Evolutionary conservation across 2,329 filamentous ascomycete species (phyloP).

Genomic region (Monilinia fructigena): DNA sequence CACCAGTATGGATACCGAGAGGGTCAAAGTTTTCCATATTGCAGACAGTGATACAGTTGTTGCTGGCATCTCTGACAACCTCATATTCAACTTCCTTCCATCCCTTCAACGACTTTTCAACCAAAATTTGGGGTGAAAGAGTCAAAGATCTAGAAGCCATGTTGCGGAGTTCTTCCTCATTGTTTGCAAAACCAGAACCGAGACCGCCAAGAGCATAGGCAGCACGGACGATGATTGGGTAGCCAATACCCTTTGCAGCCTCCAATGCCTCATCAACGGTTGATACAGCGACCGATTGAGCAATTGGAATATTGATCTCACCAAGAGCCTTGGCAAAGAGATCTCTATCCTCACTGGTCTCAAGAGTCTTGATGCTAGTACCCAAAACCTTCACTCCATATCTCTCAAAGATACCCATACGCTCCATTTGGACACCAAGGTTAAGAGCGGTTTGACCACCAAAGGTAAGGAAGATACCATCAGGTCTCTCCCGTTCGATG

Average conservation of each 20-base stretch:
- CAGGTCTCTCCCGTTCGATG: slow-evolving; percentile 91
- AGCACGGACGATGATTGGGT: slow-evolving; percentile 96
- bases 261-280: slow-evolving; percentile 90
- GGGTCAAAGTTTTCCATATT: slow-evolving; percentile 99
- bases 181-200: slow-evolving; percentile 93
- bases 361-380: slow-evolving; percentile 89
- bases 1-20: slow-evolving; percentile 94
- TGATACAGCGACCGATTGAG: slow-evolving; percentile 88
- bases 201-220: slow-evolving; percentile 95
- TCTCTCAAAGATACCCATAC: slow-evolving; percentile 90
- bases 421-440: slow-evolving; percentile 95
- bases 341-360: slow-evolving; percentile 93
- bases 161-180: slow-evolving; percentile 89
- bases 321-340: slow-evolving; percentile 93
- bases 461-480: slow-evolving; percentile 96
- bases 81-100: slow-evolving; percentile 99
- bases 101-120: slow-evolving; percentile 97
- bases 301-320: slow-evolving; percentile 96
- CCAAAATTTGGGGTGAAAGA: slow-evolving; percentile 90
- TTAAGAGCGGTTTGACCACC: slow-evolving; percentile 97
- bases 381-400: slow-evolving; percentile 95
- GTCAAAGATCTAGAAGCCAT: slow-evolving; percentile 90
- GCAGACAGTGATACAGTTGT: slow-evolving; percentile 99
- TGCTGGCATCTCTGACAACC: slow-evolving; percentile 91
- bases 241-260: slow-evolving; percentile 83